Conservation (phyloP, 2,329 filamentous ascomycete species). For the Arthrocladium fulminans region DNA sequence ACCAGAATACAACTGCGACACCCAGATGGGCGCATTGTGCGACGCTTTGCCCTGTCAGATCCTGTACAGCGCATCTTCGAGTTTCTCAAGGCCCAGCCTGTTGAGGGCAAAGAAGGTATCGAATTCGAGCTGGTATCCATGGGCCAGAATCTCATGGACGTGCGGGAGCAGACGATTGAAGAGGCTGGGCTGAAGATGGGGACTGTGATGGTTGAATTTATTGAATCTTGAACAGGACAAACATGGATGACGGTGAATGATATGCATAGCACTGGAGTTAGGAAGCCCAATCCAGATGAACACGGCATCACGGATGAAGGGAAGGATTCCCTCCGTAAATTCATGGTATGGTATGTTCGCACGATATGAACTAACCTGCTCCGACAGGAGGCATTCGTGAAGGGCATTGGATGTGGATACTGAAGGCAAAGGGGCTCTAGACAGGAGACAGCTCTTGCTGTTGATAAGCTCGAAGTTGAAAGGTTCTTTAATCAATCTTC, state of each 20-base stretch:
- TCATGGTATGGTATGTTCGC: not conserved
- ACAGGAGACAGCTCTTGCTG: too few relatives aligned
- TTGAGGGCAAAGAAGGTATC: slow-evolving; percentile 68
- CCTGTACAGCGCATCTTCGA: slow-evolving; percentile 79
- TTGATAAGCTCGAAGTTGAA: not conserved
- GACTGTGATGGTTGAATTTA: slow-evolving; percentile 89
- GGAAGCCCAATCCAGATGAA: not conserved
- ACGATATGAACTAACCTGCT: too few relatives aligned
- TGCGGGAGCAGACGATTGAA: slow-evolving; percentile 63
- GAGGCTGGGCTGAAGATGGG: slow-evolving; percentile 83
- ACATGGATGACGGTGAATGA: not conserved
- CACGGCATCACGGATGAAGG: not conserved
- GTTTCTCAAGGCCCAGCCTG: slow-evolving; percentile 83
- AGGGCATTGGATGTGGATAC: too few relatives aligned
- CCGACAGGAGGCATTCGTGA: too few relatives aligned
- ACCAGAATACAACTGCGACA: slow-evolving; percentile 92
- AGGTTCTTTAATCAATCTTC: too few relatives aligned
- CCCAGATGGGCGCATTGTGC: slow-evolving; percentile 72
- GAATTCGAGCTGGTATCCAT: slow-evolving; percentile 83
- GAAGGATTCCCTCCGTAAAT: not conserved
- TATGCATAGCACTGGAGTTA: slow-evolving; percentile 6
- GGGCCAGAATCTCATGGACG: slow-evolving; percentile 74
- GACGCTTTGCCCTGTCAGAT: slow-evolving; percentile 71
- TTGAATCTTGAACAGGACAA: slow-evolving; percentile 40
- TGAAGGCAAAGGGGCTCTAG: too few relatives aligned